Evolutionary conservation across 345 rosid species (phyloP), one percentile per base, ranked within the genome.

Genomic region (Kernera saxatilis): DNA sequence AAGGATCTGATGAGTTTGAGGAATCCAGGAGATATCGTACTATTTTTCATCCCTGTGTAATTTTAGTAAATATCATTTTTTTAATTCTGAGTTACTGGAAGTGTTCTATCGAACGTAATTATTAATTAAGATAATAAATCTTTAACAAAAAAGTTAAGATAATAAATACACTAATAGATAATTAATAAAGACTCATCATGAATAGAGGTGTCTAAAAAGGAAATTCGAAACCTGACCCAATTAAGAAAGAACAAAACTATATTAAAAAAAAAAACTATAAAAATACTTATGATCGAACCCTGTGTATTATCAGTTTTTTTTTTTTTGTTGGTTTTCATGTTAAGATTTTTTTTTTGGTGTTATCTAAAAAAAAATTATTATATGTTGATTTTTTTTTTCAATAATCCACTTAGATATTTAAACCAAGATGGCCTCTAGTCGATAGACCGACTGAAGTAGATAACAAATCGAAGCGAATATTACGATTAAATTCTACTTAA

Each of bases 171-270:
- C 41, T 64, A 63, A 43, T 15, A 43, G 40, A 64, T 57, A 54
- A 35, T 37, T 33, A 45, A 48, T n/a, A 36, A 27, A 23, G n/a
- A 29, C 46, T 57, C 45, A 37, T 67, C 72, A 66, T 74, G 72
- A 74, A 49, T 66, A 74, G 45, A n/a, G n/a, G n/a, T 18, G 6
- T 58, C 46, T 3, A 37, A 58, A 74, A 67, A 66, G 72, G 67
- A 67, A 66, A 66, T 58, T 67, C 21, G 29, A 58, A 49, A 30
- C 27, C 37, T 58, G 61, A 50, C 72, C 72, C 67, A 49, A 49
- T 39, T 21, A 65, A 74, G 72, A 49, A 66, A 66, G 44, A 50
- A 57, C 37, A 55, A 64, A 64, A 13, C 64, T n/a, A n/a, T n/a
- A n/a, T n/a, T n/a, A 49, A 66, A 66, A 35, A 50, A 57, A 29